phyloP scores from a whole-genome alignment of 495 filamentous ascomycete species.

The Penicillium soppii region DNA sequence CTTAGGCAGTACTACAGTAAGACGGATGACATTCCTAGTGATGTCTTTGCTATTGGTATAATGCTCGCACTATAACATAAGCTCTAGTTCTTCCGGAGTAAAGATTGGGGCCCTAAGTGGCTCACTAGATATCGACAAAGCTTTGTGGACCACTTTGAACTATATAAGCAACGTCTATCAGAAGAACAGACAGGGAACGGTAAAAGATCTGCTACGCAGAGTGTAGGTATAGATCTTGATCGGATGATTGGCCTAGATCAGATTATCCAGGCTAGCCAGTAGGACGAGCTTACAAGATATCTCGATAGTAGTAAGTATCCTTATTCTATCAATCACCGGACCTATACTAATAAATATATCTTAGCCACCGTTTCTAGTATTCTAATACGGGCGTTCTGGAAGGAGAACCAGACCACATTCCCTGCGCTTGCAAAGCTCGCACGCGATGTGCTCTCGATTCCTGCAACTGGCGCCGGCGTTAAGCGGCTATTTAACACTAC shows the following conservation, averaged over 20 bases:
- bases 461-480: neutral
- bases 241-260: neutral
- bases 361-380: neutral
- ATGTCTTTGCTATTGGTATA: constrained; percentile 5
- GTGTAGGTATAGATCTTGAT: too few species aligned
- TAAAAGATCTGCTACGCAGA: too few species aligned
- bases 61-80: neutral
- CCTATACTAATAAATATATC: constrained; percentile 1
- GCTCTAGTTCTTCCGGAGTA: too few species aligned
- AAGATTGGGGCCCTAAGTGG: neutral
- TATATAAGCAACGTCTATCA: neutral
- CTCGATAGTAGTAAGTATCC: neutral
- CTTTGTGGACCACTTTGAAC: neutral
- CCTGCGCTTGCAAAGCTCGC: neutral
- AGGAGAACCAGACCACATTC: neutral
- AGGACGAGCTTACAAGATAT: too few species aligned
- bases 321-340: too few species aligned
- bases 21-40: neutral
- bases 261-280: too few species aligned
- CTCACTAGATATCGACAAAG: neutral
- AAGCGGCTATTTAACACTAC: too few species aligned
- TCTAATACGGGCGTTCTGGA: constrained; percentile 2
- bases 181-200: too few species aligned
- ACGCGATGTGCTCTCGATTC: neutral
- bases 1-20: neutral